phyloP scores from a whole-genome alignment of 495 filamentous ascomycete species.

The Sphaerosporella brunnea region DNA sequence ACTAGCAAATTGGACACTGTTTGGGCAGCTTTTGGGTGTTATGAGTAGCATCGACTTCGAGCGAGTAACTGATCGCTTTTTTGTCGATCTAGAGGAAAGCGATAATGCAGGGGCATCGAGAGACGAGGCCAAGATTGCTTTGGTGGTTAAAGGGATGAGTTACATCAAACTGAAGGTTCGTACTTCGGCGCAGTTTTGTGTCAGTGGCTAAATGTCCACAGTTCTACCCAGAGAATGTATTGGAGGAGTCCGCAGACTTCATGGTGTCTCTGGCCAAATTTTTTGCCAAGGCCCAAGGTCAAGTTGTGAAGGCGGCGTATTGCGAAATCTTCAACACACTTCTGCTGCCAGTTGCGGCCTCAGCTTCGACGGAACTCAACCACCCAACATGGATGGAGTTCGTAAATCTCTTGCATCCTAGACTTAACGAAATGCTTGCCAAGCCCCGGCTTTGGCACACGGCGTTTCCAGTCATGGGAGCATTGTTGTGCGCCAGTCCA shows the following conservation, averaged over 20 bases:
- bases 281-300: constrained; percentile 69
- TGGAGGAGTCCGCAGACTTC: constrained; percentile 77
- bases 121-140: constrained; percentile 58
- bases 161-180: constrained; percentile 54
- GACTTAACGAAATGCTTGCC: constrained; percentile 60
- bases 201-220: constrained; percentile 6
- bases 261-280: constrained; percentile 61
- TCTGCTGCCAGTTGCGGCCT: constrained; percentile 71
- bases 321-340: constrained; percentile 78
- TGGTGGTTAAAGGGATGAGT: constrained; percentile 79
- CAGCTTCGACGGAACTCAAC: constrained; percentile 53
- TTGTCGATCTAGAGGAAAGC: constrained; percentile 56
- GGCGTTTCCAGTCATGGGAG: constrained; percentile 68
- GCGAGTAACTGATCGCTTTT: constrained; percentile 63
- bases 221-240: constrained; percentile 48
- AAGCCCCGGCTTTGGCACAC: constrained; percentile 84
- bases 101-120: constrained; percentile 46
- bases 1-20: constrained; percentile 87
- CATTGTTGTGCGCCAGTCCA: constrained; percentile 71
- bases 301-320: constrained; percentile 78
- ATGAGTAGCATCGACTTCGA: constrained; percentile 87
- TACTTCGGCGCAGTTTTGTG: too few relatives aligned
- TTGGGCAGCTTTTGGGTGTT: constrained; percentile 73
- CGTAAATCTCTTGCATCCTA: constrained; percentile 52
- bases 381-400: constrained; percentile 74